Base-by-base conservation (phyloP, 2,329 filamentous ascomycete species). In the Colletotrichum coccodes region DNA sequence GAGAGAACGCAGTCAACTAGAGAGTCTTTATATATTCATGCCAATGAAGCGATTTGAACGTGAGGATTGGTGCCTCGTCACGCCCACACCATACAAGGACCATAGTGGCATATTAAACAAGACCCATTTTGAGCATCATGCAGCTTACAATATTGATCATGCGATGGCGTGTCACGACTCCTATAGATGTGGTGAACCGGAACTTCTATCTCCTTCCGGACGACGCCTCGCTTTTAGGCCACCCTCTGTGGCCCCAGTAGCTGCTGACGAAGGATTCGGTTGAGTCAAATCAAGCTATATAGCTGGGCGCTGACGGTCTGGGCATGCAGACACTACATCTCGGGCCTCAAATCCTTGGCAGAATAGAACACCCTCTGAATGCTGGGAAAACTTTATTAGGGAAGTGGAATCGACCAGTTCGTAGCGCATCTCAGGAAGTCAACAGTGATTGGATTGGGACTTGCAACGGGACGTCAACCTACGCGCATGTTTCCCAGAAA, bases 61-160 rank as follows among this genome's bases (percentile, higher is more conserved):
- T 36, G 32, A 56, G 18, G 34, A 28, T 8, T 38, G 11, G 32
- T 34, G 9, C n/a, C 2, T 32, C 3, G 16, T 12, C 26, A 34
- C 6, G 12, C 9, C 5, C 8, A 44, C 42, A 26, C 4, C 36
- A 2, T 11, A 49, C 21, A 60, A n/a, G n/a, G 26, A 16, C 8
- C 32, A 16, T 16, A 18, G 26, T 30, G 26, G 16, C 16, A 32
- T 50, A 4, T 30, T 50, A 16, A 23, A 4, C 18, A 28, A 23
- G 6, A 42, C 11, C 11, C 4, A n/a, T 23, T 50, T 36, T 18
- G 40, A 23, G 40, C 40, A 34, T 4, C 46, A 7, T 30, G 30
- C 34, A 36, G 50, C 21, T 56, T n/a, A 30, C 11, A 38, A 4
- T 54, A 47, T 49, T 40, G 49, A 28, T 42, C 57, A 66, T 66